These are phyloP conservation scores for Rhododendron kiyosumense DNA, from an alignment of 148 eudicot species.

Conservation along the genomic window DNA sequence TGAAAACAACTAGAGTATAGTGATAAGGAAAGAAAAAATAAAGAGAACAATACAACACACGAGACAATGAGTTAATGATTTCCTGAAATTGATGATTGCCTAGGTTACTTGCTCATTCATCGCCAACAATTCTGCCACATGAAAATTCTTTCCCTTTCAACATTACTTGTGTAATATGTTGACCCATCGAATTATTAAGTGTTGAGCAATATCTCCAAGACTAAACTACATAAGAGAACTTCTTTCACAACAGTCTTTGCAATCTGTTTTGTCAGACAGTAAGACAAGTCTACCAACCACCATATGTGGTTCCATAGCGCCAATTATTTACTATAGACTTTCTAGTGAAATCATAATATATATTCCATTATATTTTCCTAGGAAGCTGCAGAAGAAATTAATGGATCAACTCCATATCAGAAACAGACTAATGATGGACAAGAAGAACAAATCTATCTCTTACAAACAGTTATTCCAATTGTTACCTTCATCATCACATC, in stretches of 20 bases:
- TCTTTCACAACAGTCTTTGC: background rate
- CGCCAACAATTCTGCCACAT: background rate
- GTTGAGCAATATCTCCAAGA: background rate
- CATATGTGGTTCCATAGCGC: background rate
- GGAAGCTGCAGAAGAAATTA: background rate
- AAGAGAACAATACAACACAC: background rate
- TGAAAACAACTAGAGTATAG: background rate
- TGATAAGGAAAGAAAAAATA: background rate
- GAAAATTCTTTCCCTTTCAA: background rate
- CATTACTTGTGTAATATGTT: background rate
- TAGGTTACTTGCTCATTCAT: background rate
- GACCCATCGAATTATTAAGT: background rate
- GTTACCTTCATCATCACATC: background rate
- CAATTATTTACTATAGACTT: background rate
- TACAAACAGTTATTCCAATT: background rate
- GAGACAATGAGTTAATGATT: background rate
- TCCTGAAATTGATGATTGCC: background rate
- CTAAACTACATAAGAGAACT: background rate
- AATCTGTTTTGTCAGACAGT: background rate
- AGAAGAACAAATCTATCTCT: background rate
- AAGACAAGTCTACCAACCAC: background rate
- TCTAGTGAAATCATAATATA: background rate
- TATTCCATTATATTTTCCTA: background rate
- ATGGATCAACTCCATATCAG: constrained; percentile 6
- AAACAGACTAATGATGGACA: background rate